Base-by-base conservation (phyloP, 208 protist species). In the Herpetomonas tarakana region DNA sequence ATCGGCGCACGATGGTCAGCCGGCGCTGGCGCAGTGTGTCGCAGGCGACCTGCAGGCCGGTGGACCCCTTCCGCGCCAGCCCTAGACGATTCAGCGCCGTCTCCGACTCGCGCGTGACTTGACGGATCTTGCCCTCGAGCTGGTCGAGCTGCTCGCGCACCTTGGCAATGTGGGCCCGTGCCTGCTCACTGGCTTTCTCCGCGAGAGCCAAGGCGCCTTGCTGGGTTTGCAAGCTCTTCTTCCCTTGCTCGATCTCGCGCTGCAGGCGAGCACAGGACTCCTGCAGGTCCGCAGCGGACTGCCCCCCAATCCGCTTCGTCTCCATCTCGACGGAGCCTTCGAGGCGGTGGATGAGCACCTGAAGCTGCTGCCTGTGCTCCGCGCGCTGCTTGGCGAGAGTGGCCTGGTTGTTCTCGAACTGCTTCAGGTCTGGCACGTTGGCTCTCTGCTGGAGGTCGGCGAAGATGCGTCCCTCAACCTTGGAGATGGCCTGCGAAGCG, bases 401-500 rank as follows among this genome's bases (percentile, higher is more conserved):
- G 24, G 58, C 68, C 56, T 94, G 59, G 58, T 69, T 30, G 19
- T 82, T 77, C 71, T 99, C 97, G 38, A 96, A 85, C 38, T 96
- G 83, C 55, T 83, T 62, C 38, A 99, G 79, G 52, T 97, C 91
- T 0, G 74, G 62, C 0, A 98, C 70, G 29, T 91, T 78, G 26
- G 98, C 76, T 45, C 59, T 71, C 41, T 81, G 64, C 58, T 95
- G 83, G 65, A 99, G 98, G 9, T 81, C 83, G 9, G 58, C 71
- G 66, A 99, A 98, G 9, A 97, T 60, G 45, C 68, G 65, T 2
- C 87, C 81, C 71, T 98, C 96, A 0, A 91, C 68, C 18, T 62
- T 50, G 35, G 74, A 61, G 39, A 98, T 92, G 19, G 80, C 47
- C 29, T 63, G 50, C 16, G 78, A 58, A 12, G 88, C 27, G 31